A percentile compares a stretch with the other conserved stretches of the same genome.
Conservation (phyloP, 2,329 filamentous ascomycete species). For the Triangularia setosa region DNA sequence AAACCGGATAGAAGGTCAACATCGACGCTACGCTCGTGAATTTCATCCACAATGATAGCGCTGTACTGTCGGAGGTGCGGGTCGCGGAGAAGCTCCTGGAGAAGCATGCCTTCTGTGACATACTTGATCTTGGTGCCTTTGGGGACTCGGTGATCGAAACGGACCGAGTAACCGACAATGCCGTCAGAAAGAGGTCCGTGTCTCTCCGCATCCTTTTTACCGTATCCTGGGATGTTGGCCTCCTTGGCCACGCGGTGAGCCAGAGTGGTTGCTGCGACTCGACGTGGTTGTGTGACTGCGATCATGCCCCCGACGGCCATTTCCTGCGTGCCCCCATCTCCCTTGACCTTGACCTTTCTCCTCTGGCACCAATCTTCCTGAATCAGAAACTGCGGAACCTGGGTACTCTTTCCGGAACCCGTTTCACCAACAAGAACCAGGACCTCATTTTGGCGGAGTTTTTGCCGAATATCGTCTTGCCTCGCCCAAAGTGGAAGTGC, state of each 20-base stretch:
- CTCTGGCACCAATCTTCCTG: constrained; percentile 73
- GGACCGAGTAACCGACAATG: constrained; percentile 84
- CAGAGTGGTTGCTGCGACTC: constrained; percentile 88
- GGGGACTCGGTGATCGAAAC: constrained; percentile 86
- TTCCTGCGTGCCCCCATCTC: constrained; percentile 35
- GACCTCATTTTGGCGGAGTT: constrained; percentile 64
- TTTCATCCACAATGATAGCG: constrained; percentile 89
- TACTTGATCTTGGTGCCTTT: constrained; percentile 85
- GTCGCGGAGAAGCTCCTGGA: constrained; percentile 89
- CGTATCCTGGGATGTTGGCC: constrained; percentile 44
- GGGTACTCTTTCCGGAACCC: constrained; percentile 93
- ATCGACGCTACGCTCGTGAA: constrained; percentile 92
- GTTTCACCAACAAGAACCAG: constrained; percentile 90
- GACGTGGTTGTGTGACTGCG: constrained; percentile 88
- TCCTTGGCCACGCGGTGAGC: constrained; percentile 86
- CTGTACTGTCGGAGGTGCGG: constrained; percentile 80
- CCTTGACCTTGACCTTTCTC: constrained; percentile 47
- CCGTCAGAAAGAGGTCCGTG: constrained; percentile 41
- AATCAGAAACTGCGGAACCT: constrained; percentile 86
- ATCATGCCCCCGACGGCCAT: constrained; percentile 70
- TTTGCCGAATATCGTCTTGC: constrained; percentile 62
- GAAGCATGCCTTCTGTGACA: constrained; percentile 90
- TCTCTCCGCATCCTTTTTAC: constrained; percentile 18
- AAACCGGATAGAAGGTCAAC: constrained; percentile 91
- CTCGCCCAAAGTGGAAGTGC: constrained; percentile 78